Conservation (phyloP, 768 basidiomycete genomes). For the Lactarius trivialis region DNA sequence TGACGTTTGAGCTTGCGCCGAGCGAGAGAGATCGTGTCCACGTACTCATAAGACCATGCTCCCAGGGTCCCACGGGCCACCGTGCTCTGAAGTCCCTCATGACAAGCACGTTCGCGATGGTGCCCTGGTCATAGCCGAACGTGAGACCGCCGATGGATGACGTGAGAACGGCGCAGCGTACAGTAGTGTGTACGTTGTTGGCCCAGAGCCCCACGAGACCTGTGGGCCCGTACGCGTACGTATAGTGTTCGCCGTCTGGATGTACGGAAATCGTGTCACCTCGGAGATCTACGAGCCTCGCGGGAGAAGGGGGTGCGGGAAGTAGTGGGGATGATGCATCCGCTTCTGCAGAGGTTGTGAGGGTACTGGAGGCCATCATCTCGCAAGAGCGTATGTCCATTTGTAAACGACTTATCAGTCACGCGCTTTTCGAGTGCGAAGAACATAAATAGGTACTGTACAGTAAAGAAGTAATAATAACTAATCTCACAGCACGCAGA, state of each 20-base stretch:
- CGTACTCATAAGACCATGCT: constrained; percentile 75
- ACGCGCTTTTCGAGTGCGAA: not conserved
- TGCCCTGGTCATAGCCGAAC: constrained; percentile 82
- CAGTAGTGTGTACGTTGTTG: constrained; percentile 58
- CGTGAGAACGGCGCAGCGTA: constrained; percentile 69
- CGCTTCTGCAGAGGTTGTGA: not conserved
- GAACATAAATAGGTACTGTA: too few relatives aligned
- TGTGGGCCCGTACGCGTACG: constrained; percentile 67
- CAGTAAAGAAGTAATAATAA: constrained; percentile 7
- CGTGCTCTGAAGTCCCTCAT: constrained; percentile 66
- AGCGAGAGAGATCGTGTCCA: constrained; percentile 6
- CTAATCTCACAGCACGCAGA: constrained; percentile 12
- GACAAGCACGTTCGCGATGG: constrained; percentile 79
- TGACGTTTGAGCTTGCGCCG: not conserved
- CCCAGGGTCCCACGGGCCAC: constrained; percentile 66
- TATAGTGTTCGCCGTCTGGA: constrained; percentile 35
- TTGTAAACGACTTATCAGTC: not conserved
- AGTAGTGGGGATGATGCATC: constrained; percentile 17
- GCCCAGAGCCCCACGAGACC: constrained; percentile 57
- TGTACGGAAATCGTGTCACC: constrained; percentile 20
- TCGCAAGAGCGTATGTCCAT: not conserved
- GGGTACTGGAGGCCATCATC: not conserved
- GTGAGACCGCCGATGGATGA: constrained; percentile 72
- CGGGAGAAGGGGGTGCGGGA: not conserved
- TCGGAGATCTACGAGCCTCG: constrained; percentile 1